Base-by-base conservation (phyloP, 345 rosid genomes). In the Ailanthus altissimus region DNA sequence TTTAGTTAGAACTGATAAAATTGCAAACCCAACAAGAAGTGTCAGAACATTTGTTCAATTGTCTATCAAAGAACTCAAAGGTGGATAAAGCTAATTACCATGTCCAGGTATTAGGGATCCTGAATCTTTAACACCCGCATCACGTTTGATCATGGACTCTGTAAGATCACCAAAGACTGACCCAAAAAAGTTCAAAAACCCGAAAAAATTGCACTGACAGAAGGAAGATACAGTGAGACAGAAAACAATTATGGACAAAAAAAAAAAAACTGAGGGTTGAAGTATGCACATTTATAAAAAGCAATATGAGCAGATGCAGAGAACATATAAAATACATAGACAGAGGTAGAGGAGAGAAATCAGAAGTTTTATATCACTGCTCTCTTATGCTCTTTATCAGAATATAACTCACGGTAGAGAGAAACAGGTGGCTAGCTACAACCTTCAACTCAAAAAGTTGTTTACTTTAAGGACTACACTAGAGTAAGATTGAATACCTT, bases 51-150 rank as follows among this genome's bases (percentile, higher is more conserved):
- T 0, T 15, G 2, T 13, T n/a, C 21, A 47, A 49, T 32, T 26
- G 38, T 69, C 13, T 16, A 50, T 3, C 20, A 59, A 6, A 28
- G 43, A 60, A 42, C 42, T 72, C 38, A 45, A 14, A 58, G 11
- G 12, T 9, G 8, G 15, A 67, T 14, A 14, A 49, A 70, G 21
- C 45, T 56, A 28, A 59, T 80, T 89, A 95, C 98, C 98, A 23
- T 95, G 98, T 54, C 97, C 99, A 64, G 99, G 98, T 75, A 95
- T 95, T 68, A 93, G 91, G 59, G 99, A 88, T 20, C 99, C 99
- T 6, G 97, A 95, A 83, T 93, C 97, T 84, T 95, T 95, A 74
- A 95, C 98, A 21, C 99, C 99, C 0, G 99, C 99, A 79, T 95
- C 99, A 28, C 98, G 95, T 81, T 95, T 95, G 88, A 95, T 95